These are phyloP conservation scores for Monosporascus sp. DNA, from an alignment of 2,329 filamentous ascomycete genomes.

Conservation along the genomic window DNA sequence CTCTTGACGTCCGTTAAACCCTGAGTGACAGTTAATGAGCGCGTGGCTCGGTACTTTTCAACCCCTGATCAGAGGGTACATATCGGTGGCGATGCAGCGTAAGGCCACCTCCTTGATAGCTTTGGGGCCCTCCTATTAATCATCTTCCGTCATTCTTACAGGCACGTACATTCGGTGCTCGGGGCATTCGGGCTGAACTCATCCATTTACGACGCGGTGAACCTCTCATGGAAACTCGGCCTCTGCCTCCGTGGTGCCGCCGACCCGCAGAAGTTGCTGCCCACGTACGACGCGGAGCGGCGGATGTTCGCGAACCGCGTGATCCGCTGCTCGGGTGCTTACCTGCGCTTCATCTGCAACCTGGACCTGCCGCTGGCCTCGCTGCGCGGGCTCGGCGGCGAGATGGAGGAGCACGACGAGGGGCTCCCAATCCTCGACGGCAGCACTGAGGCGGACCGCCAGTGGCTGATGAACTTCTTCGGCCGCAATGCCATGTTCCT, in stretches of 20 bases:
- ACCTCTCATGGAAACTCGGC: conserved; percentile 30
- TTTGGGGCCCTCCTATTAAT: too few species aligned
- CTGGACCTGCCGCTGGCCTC: conserved; percentile 7
- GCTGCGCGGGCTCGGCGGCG: background rate
- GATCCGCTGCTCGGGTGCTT: conserved; percentile 13
- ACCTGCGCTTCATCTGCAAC: conserved; percentile 20
- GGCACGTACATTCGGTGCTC: conserved; percentile 29
- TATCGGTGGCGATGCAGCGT: conserved; percentile 26
- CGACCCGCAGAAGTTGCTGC: conserved; percentile 15
- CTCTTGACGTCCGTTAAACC: too few species aligned
- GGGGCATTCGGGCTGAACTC: conserved; percentile 31
- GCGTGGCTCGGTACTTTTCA: conserved; percentile 26
- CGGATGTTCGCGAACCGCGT: conserved; percentile 14
- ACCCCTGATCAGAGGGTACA: conserved; percentile 25
- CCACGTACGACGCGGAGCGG: conserved; percentile 26
- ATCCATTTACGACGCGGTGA: conserved; percentile 29
- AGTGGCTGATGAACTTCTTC: conserved; percentile 21
- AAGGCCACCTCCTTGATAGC: conserved; percentile 1
- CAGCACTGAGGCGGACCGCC: conserved; percentile 5
- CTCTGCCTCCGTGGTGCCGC: conserved; percentile 18
- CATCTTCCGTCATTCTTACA: conserved; percentile 1
- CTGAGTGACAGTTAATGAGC: conserved; percentile 21
- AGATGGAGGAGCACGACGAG: background rate
- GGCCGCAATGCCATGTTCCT: conserved; percentile 20
- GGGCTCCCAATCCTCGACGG: background rate